Evolutionary conservation across 1,139 yeast genomes (phyloP).

Genomic region (Arxiozyma slooffiae): DNA sequence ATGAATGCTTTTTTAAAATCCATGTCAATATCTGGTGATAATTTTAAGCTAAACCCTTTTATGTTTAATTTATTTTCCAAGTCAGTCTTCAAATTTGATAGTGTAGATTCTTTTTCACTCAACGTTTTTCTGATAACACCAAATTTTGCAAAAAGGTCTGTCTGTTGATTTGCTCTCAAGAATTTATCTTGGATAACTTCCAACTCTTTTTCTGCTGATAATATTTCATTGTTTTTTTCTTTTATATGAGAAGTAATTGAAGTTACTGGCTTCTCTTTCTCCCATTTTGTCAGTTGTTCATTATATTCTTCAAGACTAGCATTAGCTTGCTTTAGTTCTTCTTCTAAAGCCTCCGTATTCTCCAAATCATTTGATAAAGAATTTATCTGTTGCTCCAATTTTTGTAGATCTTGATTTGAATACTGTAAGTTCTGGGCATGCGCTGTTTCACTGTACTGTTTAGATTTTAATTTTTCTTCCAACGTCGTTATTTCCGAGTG

Average conservation of each 20-base stretch:
- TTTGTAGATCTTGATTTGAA: constrained; percentile 18
- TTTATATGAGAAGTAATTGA: constrained; percentile 35
- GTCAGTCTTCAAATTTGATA: constrained; percentile 11
- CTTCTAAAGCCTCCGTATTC: constrained; percentile 9
- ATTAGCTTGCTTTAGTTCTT: constrained; percentile 15
- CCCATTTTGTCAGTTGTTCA: constrained; percentile 32
- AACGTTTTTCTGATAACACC: constrained; percentile 33
- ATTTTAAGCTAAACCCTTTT: constrained; percentile 9
- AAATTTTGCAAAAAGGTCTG: constrained; percentile 48
- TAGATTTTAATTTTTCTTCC: constrained; percentile 15
- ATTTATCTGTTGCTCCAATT: constrained; percentile 29
- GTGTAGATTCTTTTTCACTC: constrained; percentile 10
- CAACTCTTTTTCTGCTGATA: constrained; percentile 41
- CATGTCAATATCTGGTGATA: constrained; percentile 15
- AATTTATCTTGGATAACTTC: constrained; percentile 48
- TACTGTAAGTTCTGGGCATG: constrained; percentile 23
- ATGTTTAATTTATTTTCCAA: constrained; percentile 11
- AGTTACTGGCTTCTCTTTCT: constrained; percentile 29
- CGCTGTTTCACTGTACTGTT: constrained; percentile 12
- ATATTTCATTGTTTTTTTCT: constrained; percentile 34
- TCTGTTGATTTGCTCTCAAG: constrained; percentile 44
- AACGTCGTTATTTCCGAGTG: constrained; percentile 7
- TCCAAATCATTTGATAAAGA: constrained; percentile 18
- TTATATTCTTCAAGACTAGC: constrained; percentile 11
- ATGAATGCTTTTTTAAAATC: constrained; percentile 17